Base-by-base conservation (phyloP, 2,329 filamentous ascomycete genomes). In the Fusarium dlaminii region DNA sequence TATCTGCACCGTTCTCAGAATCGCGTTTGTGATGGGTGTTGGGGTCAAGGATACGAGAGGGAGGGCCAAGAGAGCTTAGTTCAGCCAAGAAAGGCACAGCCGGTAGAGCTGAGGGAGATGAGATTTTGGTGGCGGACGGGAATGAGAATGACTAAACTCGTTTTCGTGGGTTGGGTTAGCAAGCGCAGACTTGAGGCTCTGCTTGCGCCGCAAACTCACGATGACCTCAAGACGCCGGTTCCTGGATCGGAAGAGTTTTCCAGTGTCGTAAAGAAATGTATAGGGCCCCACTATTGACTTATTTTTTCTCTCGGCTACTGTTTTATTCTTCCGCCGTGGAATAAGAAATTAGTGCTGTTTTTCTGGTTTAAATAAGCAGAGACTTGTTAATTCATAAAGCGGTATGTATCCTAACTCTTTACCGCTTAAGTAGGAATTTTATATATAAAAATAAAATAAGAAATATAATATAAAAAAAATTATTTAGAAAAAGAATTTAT, bases 1-100 rank as follows among this genome's bases (percentile, higher is more conserved):
- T 0, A 36, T 52, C 3, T 77, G 73, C 0, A 76, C 73, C 0
- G 6, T 77, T n/a, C n/a, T 77, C 15, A 66, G 75, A 24, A 63
- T 52, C 11, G 20, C 58, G 6, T 77, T 77, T 24, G 52, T 73
- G 3, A 30, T 72, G 51, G 66, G 75, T 3, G 20, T 76, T 5
- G 75, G 75, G 11, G 60, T 77, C 6, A 73, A 55, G 37, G 27
- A 62, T 59, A 4, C 27, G 11, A 54, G n/a, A 13, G 49, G 20
- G 0, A 64, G 64, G 34, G 49, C 40, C 36, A 76, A 73, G 56
- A 48, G 10, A 37, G 37, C n/a, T 32, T 73, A 70, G 59, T 64
- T 18, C 34, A 39, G n/a, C 56, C 45, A 48, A 29, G 39, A 55
- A 30, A 36, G 34, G 18, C 18, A 27, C 22, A 40, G 30, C 59